Evolutionary conservation across 768 basidiomycete genomes (phyloP).

Genomic region (Neoboletus subvelutipes): DNA sequence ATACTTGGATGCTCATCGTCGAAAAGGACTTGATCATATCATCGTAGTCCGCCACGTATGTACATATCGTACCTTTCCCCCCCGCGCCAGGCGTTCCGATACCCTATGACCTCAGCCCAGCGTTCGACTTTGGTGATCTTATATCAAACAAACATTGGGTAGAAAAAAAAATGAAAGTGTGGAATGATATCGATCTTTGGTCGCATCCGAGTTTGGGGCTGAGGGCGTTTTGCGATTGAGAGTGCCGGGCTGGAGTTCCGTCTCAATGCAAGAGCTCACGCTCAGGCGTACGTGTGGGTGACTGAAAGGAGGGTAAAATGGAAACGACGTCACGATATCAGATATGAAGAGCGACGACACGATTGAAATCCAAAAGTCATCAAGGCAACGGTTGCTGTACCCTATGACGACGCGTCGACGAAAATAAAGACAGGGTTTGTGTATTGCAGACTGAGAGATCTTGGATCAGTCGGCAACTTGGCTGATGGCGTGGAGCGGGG

Average conservation of each 20-base stretch:
- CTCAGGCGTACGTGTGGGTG: neutral
- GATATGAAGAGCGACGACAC: neutral
- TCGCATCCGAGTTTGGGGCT: neutral
- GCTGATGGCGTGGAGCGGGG: neutral
- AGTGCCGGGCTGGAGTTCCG: neutral
- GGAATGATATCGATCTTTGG: neutral
- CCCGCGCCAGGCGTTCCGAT: neutral
- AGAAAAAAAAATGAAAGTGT: neutral
- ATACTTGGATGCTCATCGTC: neutral
- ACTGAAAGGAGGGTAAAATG: neutral
- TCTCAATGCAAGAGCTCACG: neutral
- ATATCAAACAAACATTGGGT: neutral
- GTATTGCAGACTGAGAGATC: neutral
- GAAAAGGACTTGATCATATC: neutral
- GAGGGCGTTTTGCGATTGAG: slow-evolving; percentile 16
- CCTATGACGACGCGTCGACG: neutral
- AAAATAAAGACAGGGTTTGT: slow-evolving; percentile 3
- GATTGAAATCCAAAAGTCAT: neutral
- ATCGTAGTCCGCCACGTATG: neutral
- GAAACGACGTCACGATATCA: neutral
- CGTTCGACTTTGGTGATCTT: neutral
- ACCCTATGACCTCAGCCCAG: neutral
- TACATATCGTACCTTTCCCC: neutral
- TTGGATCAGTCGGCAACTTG: neutral
- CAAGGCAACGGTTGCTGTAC: slow-evolving; percentile 6